A percentile compares a stretch with the other conserved stretches of the same genome.
These are phyloP conservation scores for Penicillium sp. DNA, from an alignment of 2,329 filamentous ascomycete genomes.

Conservation along the genomic window DNA sequence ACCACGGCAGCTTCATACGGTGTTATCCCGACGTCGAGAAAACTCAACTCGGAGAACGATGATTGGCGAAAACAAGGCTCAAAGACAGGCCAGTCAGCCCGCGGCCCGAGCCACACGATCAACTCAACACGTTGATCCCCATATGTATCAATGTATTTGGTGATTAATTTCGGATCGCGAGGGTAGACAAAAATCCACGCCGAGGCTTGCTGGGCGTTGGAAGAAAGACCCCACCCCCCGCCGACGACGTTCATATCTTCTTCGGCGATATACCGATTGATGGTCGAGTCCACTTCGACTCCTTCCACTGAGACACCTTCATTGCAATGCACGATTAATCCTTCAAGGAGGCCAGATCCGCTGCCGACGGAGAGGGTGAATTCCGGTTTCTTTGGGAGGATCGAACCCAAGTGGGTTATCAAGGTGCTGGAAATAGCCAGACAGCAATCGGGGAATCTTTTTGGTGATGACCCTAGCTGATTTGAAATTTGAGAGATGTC, in stretches of 20 bases:
- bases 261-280: slow-evolving; percentile 45
- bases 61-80: slow-evolving; percentile 25
- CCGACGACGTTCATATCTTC: slow-evolving; percentile 42
- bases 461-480: slow-evolving; percentile 17
- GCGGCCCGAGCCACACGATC: slow-evolving; percentile 31
- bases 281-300: slow-evolving; percentile 46
- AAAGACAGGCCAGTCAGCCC: slow-evolving; percentile 31
- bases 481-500: slow-evolving; percentile 13
- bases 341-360: slow-evolving; percentile 51
- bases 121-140: slow-evolving; percentile 12
- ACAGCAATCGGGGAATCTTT: slow-evolving; percentile 28
- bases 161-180: slow-evolving; percentile 44
- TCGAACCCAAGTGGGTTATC: slow-evolving; percentile 11
- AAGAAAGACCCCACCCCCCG: slow-evolving; percentile 44
- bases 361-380: slow-evolving; percentile 47
- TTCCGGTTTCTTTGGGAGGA: slow-evolving; percentile 24
- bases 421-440: slow-evolving; percentile 27
- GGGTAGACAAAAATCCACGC: slow-evolving; percentile 55
- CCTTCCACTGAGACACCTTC: slow-evolving; percentile 37
- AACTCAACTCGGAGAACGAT: slow-evolving; percentile 16
- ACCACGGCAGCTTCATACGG: slow-evolving; percentile 25
- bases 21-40: slow-evolving; percentile 23
- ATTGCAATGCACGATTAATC: slow-evolving; percentile 32
- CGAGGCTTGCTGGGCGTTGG: slow-evolving; percentile 40
- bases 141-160: slow-evolving; percentile 40